Conservation (phyloP, 2,329 filamentous ascomycete species). For the Diaporthe nobilis region DNA sequence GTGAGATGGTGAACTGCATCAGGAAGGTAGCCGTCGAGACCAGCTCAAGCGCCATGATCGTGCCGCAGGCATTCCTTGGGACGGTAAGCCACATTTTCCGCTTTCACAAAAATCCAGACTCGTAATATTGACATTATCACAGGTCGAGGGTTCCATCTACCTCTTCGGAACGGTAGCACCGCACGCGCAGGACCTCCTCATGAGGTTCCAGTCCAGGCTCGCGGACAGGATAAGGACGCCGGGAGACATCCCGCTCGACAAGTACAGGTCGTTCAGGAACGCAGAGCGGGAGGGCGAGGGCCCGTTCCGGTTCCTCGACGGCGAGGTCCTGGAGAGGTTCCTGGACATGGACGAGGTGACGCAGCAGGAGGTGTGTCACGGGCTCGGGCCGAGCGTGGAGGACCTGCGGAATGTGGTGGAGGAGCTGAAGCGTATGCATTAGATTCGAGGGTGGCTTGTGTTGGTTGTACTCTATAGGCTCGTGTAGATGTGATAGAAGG, state of each 20-base stretch:
- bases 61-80: slow-evolving; percentile 87
- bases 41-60: slow-evolving; percentile 75
- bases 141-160: slow-evolving; percentile 94
- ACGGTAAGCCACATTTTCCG: slow-evolving; percentile 73
- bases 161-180: slow-evolving; percentile 86
- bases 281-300: slow-evolving; percentile 78
- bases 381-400: slow-evolving; percentile 72
- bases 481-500: slow-evolving; percentile 1
- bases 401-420: slow-evolving; percentile 74
- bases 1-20: slow-evolving; percentile 95
- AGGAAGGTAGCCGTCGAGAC: slow-evolving; percentile 78
- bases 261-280: slow-evolving; percentile 87
- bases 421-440: slow-evolving; percentile 74
- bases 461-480: background rate
- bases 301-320: slow-evolving; percentile 91
- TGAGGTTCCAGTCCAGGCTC: slow-evolving; percentile 83
- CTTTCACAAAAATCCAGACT: background rate
- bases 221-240: slow-evolving; percentile 76
- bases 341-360: slow-evolving; percentile 75
- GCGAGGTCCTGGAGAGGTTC: slow-evolving; percentile 90
- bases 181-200: slow-evolving; percentile 81
- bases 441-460: slow-evolving; percentile 18
- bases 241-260: slow-evolving; percentile 81
- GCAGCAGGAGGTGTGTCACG: slow-evolving; percentile 68
- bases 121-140: slow-evolving; percentile 44